Percentiles rank a stretch among this genome's conserved stretches.
Conservation (phyloP, 2,329 filamentous ascomycete genomes). For the Lomentospora prolificans region DNA sequence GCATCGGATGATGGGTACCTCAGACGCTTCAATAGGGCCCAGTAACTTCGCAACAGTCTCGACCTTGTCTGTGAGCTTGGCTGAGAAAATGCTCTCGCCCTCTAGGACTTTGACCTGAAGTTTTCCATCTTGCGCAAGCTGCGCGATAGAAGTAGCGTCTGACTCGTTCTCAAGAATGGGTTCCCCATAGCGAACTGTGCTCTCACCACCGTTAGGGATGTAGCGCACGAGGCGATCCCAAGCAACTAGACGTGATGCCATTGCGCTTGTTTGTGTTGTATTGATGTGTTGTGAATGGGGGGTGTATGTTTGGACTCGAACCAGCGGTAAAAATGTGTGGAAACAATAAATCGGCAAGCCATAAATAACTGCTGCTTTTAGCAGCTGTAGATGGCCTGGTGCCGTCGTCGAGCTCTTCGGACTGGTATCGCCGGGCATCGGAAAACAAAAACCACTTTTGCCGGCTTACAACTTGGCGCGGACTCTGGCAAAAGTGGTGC, state of each 20-base stretch:
- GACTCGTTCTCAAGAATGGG: neutral
- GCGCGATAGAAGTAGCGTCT: neutral
- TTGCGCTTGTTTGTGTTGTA: neutral
- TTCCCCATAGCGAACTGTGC: conserved; percentile 7
- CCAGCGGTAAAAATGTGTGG: no score
- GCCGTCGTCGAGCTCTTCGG: no score
- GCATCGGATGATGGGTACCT: conserved; percentile 20
- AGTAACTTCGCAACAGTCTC: conserved; percentile 23
- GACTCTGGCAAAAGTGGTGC: no score
- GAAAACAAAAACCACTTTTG: no score
- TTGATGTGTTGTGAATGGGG: neutral
- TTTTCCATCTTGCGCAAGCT: neutral
- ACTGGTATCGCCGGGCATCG: no score
- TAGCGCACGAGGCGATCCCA: conserved; percentile 1
- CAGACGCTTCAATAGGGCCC: conserved; percentile 26
- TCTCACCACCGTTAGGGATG: conserved; percentile 2
- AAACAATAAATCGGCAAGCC: no score
- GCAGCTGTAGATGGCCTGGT: no score
- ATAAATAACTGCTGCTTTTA: no score
- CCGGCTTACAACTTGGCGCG: no score
- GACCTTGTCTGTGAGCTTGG: conserved; percentile 1
- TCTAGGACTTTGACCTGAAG: neutral
- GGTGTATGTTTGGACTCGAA: neutral
- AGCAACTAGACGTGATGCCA: neutral
- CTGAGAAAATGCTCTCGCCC: neutral